Evolutionary conservation across 306 rosid species (phyloP), one percentile per base, ranked within the genome.

Genomic region (Lupinus albus): DNA sequence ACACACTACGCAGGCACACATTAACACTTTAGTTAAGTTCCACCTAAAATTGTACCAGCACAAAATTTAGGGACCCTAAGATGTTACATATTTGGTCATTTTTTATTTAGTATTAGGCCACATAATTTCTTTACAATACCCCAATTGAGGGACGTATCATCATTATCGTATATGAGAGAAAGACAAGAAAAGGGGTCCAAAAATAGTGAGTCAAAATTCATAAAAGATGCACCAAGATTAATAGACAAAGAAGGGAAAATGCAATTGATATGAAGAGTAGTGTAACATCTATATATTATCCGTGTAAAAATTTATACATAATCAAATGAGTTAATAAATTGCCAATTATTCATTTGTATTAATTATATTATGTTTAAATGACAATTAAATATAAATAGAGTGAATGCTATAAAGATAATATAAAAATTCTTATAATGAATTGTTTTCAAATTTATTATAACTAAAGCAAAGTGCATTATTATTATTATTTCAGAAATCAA

Each of bases 151-250:
- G 79, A 53, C 58, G 21, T 28, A 11, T 14, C 39, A 39, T 77
- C 81, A 77, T 56, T 48, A 56, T 77, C 73, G 39, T 39, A 1
- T 57, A 15, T 11, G 56, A 52, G 73, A 21, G 44, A 73, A 63
- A 57, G 44, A 69, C 76, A 67, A 64, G 72, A 66, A 74, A 58
- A 8, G 10, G 63, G 45, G 59, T 56, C 87, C 61, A 53, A 61
- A 75, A 69, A 78, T 83, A 73, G 87, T 49, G 45, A 38, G 88
- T 85, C 78, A 90, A 83, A 74, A 35, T 21, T 71, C 71, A 77
- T 49, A 64, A 36, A 55, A 15, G 13, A 20, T 56, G 57, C 47
- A 57, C 75, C 78, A 82, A 78, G 80, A 78, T 76, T 80, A 61
- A 11, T 63, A 11, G 59, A 68, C 67, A 33, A 44, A 56, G 35